A percentile compares a stretch with the other conserved stretches of the same genome.
Evolutionary conservation across 805 yeast species (phyloP).

Genomic region (Ogataea zsoltii): DNA sequence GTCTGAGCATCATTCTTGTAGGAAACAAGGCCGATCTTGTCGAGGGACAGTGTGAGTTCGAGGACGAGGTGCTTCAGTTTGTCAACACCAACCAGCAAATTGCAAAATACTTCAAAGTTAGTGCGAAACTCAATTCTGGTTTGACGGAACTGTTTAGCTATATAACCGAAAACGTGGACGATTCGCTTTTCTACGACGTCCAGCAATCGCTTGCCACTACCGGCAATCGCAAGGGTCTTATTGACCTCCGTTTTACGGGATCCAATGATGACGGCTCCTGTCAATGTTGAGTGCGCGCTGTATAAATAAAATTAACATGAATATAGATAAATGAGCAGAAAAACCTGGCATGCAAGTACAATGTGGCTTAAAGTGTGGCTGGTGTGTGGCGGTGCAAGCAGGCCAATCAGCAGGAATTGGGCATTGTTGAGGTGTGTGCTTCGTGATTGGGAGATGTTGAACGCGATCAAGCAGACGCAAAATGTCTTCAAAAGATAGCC

Average conservation of each 20-base stretch:
- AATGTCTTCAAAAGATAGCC: no score
- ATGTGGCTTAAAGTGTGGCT: no score
- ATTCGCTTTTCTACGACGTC: conserved; percentile 26
- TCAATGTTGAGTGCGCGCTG: conserved; percentile 19
- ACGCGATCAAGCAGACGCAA: not conserved
- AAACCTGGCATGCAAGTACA: conserved; percentile 3
- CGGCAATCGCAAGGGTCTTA: conserved; percentile 20
- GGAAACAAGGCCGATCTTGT: conserved; percentile 83
- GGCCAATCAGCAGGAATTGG: conserved; percentile 11
- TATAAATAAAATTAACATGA: not conserved
- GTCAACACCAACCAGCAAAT: conserved; percentile 23
- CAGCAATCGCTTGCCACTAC: conserved; percentile 15
- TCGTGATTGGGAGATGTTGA: not conserved
- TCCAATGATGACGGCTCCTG: conserved; percentile 14
- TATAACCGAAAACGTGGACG: conserved; percentile 31
- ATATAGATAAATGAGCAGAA: not conserved
- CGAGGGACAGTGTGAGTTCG: conserved; percentile 23
- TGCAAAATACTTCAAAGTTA: conserved; percentile 42
- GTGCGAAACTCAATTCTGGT: conserved; percentile 73
- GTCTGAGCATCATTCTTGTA: conserved; percentile 49
- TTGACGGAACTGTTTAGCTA: conserved; percentile 46
- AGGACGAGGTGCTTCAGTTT: conserved; percentile 23
- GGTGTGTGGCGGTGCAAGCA: not conserved
- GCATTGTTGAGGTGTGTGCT: not conserved
- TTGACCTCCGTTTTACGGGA: conserved; percentile 24